A percentile compares a stretch with the other conserved stretches of the same genome.
Evolutionary conservation across 2,329 filamentous ascomycete species (phyloP).

Genomic region (Penicillium sclerotigenum): DNA sequence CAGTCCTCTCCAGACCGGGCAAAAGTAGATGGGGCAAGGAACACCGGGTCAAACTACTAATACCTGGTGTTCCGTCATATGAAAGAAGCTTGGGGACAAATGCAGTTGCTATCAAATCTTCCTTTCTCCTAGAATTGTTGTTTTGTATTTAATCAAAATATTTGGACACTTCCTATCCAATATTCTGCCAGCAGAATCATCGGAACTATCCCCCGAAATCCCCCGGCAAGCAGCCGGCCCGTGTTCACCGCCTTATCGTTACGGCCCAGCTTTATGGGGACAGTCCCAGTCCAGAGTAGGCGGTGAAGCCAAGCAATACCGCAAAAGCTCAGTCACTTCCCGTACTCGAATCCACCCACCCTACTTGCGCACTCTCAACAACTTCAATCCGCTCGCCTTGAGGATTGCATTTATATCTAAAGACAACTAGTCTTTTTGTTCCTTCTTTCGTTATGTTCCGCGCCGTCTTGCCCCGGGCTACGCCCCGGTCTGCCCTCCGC

Average conservation of each 20-base stretch:
- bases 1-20: not conserved
- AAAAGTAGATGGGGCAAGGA: not conserved
- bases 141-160: not conserved
- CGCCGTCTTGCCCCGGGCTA: constrained; percentile 49
- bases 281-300: not conserved
- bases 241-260: not conserved
- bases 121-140: not conserved
- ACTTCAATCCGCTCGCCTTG: constrained; percentile 21
- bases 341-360: constrained; percentile 17
- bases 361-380: constrained; percentile 16
- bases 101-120: not conserved
- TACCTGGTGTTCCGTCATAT: not conserved
- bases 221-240: not conserved
- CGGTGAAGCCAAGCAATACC: constrained; percentile 22
- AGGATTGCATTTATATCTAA: constrained; percentile 30
- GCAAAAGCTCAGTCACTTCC: constrained; percentile 27
- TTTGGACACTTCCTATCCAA: not conserved
- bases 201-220: not conserved
- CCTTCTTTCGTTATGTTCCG: constrained; percentile 50
- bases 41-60: not conserved
- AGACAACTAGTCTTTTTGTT: constrained; percentile 24
- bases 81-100: too few species aligned
- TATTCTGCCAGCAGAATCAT: not conserved
- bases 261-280: not conserved
- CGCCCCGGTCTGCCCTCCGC: constrained; percentile 45